Conservation (phyloP, 2,329 filamentous ascomycete genomes). For the Parastagonospora nodorum region DNA sequence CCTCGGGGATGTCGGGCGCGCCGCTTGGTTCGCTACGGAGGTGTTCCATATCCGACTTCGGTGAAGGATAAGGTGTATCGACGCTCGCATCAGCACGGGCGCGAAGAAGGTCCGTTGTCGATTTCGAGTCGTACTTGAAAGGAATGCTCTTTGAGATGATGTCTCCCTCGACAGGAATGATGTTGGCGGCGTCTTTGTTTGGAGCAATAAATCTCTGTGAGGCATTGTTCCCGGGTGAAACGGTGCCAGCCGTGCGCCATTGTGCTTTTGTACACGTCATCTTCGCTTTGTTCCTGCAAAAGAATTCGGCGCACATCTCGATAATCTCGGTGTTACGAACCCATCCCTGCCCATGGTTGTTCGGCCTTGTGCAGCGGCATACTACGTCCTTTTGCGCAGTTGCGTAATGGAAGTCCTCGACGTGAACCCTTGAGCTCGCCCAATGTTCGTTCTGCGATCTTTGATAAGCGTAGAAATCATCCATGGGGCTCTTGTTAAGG, state of each 20-base stretch:
- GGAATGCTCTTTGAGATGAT: neutral
- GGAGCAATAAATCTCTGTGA: too few species aligned
- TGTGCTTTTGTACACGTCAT: constrained; percentile 11
- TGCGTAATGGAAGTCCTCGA: constrained; percentile 20
- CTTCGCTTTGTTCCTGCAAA: neutral
- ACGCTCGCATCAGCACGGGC: too few species aligned
- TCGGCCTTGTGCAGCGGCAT: constrained; percentile 16
- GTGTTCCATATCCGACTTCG: too few species aligned
- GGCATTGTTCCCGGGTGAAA: too few species aligned
- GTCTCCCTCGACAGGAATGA: too few species aligned
- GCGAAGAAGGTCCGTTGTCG: too few species aligned
- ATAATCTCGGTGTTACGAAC: constrained; percentile 16
- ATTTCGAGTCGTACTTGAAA: neutral
- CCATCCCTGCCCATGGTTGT: neutral
- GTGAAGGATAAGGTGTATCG: too few species aligned
- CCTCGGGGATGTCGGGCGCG: constrained; percentile 13
- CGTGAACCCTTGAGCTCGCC: constrained; percentile 3
- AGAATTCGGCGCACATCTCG: constrained; percentile 21
- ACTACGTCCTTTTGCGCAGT: constrained; percentile 11
- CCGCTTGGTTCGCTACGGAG: neutral
- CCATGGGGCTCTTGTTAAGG: constrained; percentile 5
- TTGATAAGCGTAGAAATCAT: neutral
- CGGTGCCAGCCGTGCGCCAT: constrained; percentile 9
- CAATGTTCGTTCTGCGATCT: constrained; percentile 2
- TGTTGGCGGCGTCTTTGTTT: too few species aligned